Evolutionary conservation across 2,329 filamentous ascomycete species (phyloP).

Genomic region (Venturiaceae sp.): DNA sequence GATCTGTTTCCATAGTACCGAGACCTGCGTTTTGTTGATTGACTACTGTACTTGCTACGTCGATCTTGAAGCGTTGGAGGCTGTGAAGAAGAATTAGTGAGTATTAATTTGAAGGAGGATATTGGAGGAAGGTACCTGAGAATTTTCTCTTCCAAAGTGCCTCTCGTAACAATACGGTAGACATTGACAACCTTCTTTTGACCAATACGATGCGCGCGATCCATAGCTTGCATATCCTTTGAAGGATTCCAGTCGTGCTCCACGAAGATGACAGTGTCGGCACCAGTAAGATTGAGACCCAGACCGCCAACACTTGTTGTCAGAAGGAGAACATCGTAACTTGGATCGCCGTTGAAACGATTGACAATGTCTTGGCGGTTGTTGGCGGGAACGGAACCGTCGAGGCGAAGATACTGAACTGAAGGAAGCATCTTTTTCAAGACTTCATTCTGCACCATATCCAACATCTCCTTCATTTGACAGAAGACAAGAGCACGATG

Average conservation of each 20-base stretch:
- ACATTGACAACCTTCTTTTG: constrained; percentile 99
- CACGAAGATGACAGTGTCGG: constrained; percentile 97
- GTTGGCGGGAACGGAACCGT: constrained; percentile 84
- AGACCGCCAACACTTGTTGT: constrained; percentile 94
- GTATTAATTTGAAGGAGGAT: constrained; percentile 10
- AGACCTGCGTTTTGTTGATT: constrained; percentile 98
- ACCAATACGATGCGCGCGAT: constrained; percentile 92
- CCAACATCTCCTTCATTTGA: constrained; percentile 99
- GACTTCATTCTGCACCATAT: constrained; percentile 95
- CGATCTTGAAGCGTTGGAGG: constrained; percentile 98
- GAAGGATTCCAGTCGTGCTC: constrained; percentile 99
- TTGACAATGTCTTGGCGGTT: constrained; percentile 97
- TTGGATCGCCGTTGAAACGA: constrained; percentile 95
- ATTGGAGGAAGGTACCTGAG: constrained; percentile 48
- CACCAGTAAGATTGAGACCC: constrained; percentile 89
- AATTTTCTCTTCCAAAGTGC: constrained; percentile 97
- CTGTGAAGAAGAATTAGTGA: constrained; percentile 32
- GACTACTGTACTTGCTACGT: constrained; percentile 94
- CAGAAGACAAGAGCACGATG: constrained; percentile 96
- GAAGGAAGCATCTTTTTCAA: constrained; percentile 83
- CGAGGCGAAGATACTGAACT: constrained; percentile 87
- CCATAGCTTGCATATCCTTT: constrained; percentile 98
- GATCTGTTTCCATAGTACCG: constrained; percentile 94
- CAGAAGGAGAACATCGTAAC: constrained; percentile 85
- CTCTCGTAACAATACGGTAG: constrained; percentile 90